Evolutionary conservation across 2,329 filamentous ascomycete genomes (phyloP), one percentile per base, ranked within the genome.

Genomic region (Drechmeria coniospora): DNA sequence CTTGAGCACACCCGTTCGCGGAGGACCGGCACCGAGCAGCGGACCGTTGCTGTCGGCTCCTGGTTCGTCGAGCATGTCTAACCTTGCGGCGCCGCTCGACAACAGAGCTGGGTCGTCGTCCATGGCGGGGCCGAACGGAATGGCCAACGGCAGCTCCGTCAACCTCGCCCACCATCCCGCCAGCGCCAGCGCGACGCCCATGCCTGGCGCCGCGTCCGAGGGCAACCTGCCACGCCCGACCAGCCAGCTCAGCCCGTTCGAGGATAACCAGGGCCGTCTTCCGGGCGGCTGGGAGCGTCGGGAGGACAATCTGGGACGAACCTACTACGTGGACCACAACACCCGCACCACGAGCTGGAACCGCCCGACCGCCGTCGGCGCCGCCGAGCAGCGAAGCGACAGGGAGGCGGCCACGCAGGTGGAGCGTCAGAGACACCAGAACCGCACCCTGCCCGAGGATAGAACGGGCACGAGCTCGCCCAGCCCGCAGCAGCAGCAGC

Each of bases 321-420:
- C 87, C 14, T 98, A 98, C 50, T 98, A 95, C 50, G 90, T 98
- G 28, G 90, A 98, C 47, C 90, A 95, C 52, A 95, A 95, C 52
- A 93, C 86, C 6, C 69, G 90, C 43, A 87, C 90, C 30, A 98
- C 90, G 1, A 95, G 87, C 42, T 98, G 90, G 90, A 87, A 81
- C 42, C 68, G 90, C 33, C 90, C 90, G 6, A 79, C 82, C 21
- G 75, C 75, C 34, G 79, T 77, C 44, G 86, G 77, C 34, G 74
- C 79, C 25, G 74, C 73, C 26, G 77, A 86, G 36, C 42, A 45
- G 22, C 72, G 84, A 34, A 77, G 64, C 37, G 79, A 84, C 40
- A 69, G 87, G 50, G 86, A 93, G 48, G 82, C 84, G 15, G 84
- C 86, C 36, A 94, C 87, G 22, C 82, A 93, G 47, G 76, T 90